Conservation (phyloP, 2,329 filamentous ascomycete species). For the Penicillium polonicum region DNA sequence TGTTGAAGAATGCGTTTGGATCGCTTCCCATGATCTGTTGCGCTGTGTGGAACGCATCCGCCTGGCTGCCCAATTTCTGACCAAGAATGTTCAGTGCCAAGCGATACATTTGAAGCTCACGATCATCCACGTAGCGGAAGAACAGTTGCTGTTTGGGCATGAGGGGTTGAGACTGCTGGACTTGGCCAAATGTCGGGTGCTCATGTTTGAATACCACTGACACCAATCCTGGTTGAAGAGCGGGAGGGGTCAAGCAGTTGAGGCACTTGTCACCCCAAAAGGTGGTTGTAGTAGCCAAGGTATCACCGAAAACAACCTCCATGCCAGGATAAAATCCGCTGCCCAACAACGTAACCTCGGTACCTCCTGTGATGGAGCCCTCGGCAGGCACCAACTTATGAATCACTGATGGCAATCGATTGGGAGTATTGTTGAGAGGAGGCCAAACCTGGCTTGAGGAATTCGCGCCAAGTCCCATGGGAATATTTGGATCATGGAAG, state of each 20-base stretch:
- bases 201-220: conserved; percentile 66
- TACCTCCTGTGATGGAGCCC: conserved; percentile 77
- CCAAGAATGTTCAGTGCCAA: conserved; percentile 47
- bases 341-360: conserved; percentile 82
- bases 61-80: conserved; percentile 47
- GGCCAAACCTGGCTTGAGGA: conserved; percentile 54
- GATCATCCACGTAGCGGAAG: conserved; percentile 67
- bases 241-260: conserved; percentile 74
- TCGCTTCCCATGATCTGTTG: conserved; percentile 50
- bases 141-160: conserved; percentile 51
- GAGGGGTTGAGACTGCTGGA: conserved; percentile 44
- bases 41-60: conserved; percentile 49
- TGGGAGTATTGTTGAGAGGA: conserved; percentile 51
- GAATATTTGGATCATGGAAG: conserved; percentile 38
- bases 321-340: conserved; percentile 75
- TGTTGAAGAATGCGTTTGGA: conserved; percentile 49
- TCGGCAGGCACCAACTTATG: conserved; percentile 81
- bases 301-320: conserved; percentile 81
- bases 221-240: conserved; percentile 65
- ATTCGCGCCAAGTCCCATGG: conserved; percentile 40
- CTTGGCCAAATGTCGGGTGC: conserved; percentile 49
- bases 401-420: conserved; percentile 63
- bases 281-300: conserved; percentile 67
- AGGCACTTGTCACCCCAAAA: conserved; percentile 80
- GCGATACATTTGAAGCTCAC: conserved; percentile 49